These are phyloP conservation scores for Tetragonia tetragonoides DNA, from an alignment of 148 eudicot genomes.

Conservation along the genomic window DNA sequence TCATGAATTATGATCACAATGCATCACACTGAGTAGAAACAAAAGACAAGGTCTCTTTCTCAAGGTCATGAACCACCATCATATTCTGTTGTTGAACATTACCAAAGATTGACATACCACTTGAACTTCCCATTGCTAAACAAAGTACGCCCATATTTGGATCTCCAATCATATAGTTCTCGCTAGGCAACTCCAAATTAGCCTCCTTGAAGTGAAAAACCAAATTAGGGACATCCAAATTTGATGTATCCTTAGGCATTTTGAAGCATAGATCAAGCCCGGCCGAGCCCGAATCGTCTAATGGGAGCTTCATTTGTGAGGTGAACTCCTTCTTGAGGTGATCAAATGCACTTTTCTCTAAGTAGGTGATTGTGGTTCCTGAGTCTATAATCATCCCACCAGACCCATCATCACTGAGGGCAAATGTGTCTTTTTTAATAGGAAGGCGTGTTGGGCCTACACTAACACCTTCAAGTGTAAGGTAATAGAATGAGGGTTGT, in stretches of 20 bases:
- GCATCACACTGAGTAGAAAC: conserved; percentile 54
- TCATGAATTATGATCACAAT: conserved; percentile 36
- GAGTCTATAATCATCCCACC: conserved; percentile 95
- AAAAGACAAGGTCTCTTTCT: conserved; percentile 55
- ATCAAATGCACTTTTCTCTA: conserved; percentile 50
- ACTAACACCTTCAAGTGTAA: conserved; percentile 67
- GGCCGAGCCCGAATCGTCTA: conserved; percentile 42
- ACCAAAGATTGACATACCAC: conserved; percentile 73
- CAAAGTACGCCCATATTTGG: conserved; percentile 40
- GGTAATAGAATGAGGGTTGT: conserved; percentile 73
- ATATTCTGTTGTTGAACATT: conserved; percentile 71
- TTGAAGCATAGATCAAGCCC: conserved; percentile 73
- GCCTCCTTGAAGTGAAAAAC: conserved; percentile 55
- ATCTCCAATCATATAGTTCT: conserved; percentile 56
- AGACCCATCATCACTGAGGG: conserved; percentile 54
- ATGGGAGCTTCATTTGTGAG: conserved; percentile 47
- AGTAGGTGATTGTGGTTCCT: conserved; percentile 76
- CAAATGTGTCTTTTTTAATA: conserved; percentile 47
- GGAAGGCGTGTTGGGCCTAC: conserved; percentile 59
- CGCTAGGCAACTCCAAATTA: conserved; percentile 50
- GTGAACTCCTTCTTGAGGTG: conserved; percentile 45
- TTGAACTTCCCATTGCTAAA: conserved; percentile 66
- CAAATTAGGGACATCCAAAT: conserved; percentile 52
- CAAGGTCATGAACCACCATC: conserved; percentile 60
- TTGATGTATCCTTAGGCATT: conserved; percentile 37